Evolutionary conservation across 169 alveolate genomes (phyloP), one percentile per base, ranked within the genome.

Genomic region (Cryptosporidium parvum): DNA sequence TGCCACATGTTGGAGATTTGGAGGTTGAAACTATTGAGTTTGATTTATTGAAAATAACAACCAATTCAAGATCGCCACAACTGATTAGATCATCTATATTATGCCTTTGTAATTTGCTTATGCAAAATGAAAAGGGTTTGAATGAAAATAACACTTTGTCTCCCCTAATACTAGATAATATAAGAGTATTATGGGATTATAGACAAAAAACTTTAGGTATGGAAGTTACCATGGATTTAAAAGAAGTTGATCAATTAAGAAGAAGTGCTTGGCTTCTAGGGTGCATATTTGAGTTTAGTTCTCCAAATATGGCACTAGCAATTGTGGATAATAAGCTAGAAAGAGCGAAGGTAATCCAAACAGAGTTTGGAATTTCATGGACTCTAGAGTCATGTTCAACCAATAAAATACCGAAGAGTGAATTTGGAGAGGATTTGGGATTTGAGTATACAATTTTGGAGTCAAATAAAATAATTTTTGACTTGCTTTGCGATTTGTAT

Each of bases 311-410:
- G 35, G 65, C 31, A 4, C 18, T 80, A 12, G 59, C 89, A 23
- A n/a, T 80, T 80, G 44, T 62, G 42, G 59, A 65, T 62, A 48
- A 65, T 42, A 80, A 31, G 45, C 26, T 80, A 62, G 75, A 62
- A 31, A 65, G 75, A 26, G 68, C 75, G 12, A 58, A 44, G 37
- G 26, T 6, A 42, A 33, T 59, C 0, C 58, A 80, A 26, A 80
- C 89, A 26, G 89, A 80, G 70, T 80, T 80, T 80, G 89, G 89
- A 3, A 62, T 80, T 80, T 80, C 89, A 26, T 80, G 73, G 73
- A 31, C 42, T 26, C 1, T 65, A 7, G 73, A 59, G 16, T 44
- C 58, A 21, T 21, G 0, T 3, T 4, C 51, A 48, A 9, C 14
- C 5, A 29, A 58, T 10, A 26, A 35, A 12, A 23, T 39, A 18